Evolutionary conservation across 306 rosid species (phyloP).

Genomic region (Begonia loranthoides): DNA sequence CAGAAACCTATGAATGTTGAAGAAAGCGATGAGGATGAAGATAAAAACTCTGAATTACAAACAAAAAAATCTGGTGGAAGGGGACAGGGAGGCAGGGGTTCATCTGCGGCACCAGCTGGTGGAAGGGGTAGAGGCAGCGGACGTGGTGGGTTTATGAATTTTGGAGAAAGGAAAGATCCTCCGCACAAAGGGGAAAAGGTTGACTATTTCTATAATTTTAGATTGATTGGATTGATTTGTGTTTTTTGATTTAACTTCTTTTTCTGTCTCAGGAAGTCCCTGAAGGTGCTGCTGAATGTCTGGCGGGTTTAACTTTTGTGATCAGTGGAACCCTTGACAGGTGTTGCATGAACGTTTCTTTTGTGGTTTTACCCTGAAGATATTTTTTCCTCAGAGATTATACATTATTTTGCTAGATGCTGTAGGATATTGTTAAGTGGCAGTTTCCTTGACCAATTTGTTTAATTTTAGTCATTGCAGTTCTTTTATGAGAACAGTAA

Average conservation of each 20-base stretch:
- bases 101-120: conserved; percentile 36
- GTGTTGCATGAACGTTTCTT: conserved; percentile 16
- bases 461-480: too few species aligned
- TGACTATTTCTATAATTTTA: conserved; percentile 4
- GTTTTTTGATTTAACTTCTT: conserved; percentile 1
- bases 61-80: conserved; percentile 58
- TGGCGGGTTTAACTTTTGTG: conserved; percentile 78
- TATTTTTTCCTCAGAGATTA: background rate
- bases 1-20: conserved; percentile 32
- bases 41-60: conserved; percentile 17
- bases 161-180: conserved; percentile 93
- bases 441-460: too few species aligned
- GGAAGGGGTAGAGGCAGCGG: conserved; percentile 94
- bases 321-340: conserved; percentile 98
- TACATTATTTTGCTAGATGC: background rate
- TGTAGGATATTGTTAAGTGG: background rate
- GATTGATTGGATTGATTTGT: conserved; percentile 6
- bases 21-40: conserved; percentile 50
- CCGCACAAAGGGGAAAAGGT: conserved; percentile 98
- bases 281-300: conserved; percentile 83
- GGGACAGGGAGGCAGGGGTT: conserved; percentile 76
- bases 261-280: conserved; percentile 72
- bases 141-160: conserved; percentile 91
- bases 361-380: background rate
- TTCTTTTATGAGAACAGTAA: background rate